These are phyloP conservation scores for Alternaria sp. DNA, from an alignment of 2,329 filamentous ascomycete genomes.

Conservation along the genomic window DNA sequence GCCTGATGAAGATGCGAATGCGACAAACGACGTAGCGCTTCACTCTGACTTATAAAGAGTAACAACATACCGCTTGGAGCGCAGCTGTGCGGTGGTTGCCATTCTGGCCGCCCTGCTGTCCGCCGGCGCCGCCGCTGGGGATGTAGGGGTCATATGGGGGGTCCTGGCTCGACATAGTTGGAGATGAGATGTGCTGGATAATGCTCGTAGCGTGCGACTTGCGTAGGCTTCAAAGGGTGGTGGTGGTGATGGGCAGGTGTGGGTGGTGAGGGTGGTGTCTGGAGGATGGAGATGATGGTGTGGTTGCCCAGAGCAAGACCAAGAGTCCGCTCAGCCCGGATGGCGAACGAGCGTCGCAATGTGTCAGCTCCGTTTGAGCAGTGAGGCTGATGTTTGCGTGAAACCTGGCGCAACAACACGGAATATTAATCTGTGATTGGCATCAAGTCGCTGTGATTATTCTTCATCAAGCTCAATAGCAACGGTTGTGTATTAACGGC, in stretches of 20 bases:
- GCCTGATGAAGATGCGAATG: constrained; percentile 4
- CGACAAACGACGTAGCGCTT: constrained; percentile 6
- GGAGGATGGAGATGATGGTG: constrained; percentile 33
- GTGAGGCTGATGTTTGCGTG: constrained; percentile 42
- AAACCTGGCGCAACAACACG: constrained; percentile 31
- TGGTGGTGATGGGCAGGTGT: constrained; percentile 26
- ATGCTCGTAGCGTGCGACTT: constrained; percentile 26
- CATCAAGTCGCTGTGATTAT: not conserved
- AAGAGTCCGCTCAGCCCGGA: constrained; percentile 26
- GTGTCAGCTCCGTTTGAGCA: constrained; percentile 43
- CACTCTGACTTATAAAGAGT: constrained; percentile 5
- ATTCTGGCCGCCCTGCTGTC: constrained; percentile 58
- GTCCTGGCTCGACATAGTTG: constrained; percentile 59
- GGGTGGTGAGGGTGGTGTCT: constrained; percentile 33
- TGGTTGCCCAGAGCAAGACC: constrained; percentile 20
- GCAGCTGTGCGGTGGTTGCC: constrained; percentile 74
- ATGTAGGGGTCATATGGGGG: constrained; percentile 87
- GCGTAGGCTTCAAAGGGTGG: constrained; percentile 20
- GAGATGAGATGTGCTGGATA: constrained; percentile 10
- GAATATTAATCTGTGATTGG: constrained; percentile 7
- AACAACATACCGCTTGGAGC: constrained; percentile 76
- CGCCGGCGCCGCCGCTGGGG: constrained; percentile 68
- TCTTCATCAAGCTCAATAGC: constrained; percentile 11
- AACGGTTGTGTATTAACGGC: constrained; percentile 5
- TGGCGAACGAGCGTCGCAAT: constrained; percentile 30